These are phyloP conservation scores for Ilyonectria robusta DNA, from an alignment of 2,329 filamentous ascomycete genomes.

Conservation along the genomic window DNA sequence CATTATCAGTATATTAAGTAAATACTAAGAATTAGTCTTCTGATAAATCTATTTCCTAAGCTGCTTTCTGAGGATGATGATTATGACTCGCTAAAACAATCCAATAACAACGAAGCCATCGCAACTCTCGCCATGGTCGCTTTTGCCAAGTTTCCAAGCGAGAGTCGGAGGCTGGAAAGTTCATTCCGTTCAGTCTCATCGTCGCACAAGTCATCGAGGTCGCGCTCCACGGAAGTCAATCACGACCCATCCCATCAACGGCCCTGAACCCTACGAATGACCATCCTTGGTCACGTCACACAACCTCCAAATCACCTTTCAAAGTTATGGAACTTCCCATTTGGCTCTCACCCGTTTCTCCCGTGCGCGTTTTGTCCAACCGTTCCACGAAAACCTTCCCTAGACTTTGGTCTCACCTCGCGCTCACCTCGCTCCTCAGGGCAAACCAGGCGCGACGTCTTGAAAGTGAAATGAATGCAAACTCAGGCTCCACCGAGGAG, in stretches of 20 bases:
- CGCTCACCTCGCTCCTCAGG: neutral
- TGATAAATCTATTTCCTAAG: no score
- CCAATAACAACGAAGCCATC: neutral
- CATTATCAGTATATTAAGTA: no score
- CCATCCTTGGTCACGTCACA: neutral
- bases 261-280: neutral
- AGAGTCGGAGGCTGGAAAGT: no score
- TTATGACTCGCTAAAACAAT: neutral
- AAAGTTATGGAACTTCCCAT: neutral
- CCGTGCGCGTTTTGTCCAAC: neutral
- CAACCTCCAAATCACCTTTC: neutral
- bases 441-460: neutral
- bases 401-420: neutral
- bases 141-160: neutral
- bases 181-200: neutral
- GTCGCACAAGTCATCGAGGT: neutral
- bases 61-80: neutral
- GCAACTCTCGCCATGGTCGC: neutral
- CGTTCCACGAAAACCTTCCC: neutral
- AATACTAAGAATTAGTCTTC: no score
- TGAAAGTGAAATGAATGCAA: neutral
- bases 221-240: slow-evolving; percentile 1
- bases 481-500: neutral
- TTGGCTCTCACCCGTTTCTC: neutral
- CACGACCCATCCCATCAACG: neutral